These are phyloP conservation scores for Hypoxylon lienhwacheense DNA, from an alignment of 495 filamentous ascomycete genomes.

Conservation along the genomic window DNA sequence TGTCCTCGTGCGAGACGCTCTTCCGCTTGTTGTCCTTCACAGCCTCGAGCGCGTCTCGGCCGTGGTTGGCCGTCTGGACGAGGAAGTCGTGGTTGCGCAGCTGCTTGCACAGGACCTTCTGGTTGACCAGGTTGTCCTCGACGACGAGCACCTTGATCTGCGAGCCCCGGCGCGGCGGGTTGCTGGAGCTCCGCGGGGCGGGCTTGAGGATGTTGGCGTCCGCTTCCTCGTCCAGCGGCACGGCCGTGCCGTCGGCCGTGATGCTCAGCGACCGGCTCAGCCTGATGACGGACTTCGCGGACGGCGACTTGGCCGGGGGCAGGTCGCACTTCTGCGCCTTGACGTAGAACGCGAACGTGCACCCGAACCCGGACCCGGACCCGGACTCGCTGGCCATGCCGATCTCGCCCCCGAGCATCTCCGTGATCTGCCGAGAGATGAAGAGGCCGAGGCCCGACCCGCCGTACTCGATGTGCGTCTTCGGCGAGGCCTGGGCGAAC, in stretches of 20 bases:
- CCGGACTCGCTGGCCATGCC: conserved; percentile 68
- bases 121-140: conserved; percentile 80
- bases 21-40: conserved; percentile 35
- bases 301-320: neutral
- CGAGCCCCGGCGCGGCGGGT: neutral
- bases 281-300: conserved; percentile 6
- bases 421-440: conserved; percentile 70
- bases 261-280: conserved; percentile 29
- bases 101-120: conserved; percentile 66
- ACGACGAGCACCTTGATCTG: conserved; percentile 61
- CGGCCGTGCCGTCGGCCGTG: conserved; percentile 28
- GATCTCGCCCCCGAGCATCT: conserved; percentile 75
- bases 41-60: conserved; percentile 68
- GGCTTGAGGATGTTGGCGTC: neutral
- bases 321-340: conserved; percentile 44
- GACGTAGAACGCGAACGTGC: conserved; percentile 80
- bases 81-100: conserved; percentile 64
- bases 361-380: conserved; percentile 64
- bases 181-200: neutral
- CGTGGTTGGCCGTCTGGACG: conserved; percentile 72
- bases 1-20: conserved; percentile 25
- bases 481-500: conserved; percentile 74
- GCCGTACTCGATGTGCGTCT: conserved; percentile 74
- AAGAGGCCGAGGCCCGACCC: conserved; percentile 78
- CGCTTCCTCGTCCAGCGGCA: conserved; percentile 8